Evolutionary conservation across 225 moss, liverwort and hornwort species (phyloP).

Genomic region (Asterella californica): DNA sequence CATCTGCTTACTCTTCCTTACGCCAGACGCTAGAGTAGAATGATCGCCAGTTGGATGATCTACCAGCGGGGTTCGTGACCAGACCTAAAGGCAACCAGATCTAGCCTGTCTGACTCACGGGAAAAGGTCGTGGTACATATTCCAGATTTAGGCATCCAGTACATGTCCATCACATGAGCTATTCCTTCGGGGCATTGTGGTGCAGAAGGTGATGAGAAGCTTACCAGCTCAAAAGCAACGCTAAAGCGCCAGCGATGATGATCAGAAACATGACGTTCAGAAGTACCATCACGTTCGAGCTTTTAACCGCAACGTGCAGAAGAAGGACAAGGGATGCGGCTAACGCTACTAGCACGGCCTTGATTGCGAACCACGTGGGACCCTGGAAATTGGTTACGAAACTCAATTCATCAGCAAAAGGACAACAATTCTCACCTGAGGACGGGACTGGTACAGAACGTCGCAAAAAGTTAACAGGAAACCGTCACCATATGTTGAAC

Average conservation of each 20-base stretch:
- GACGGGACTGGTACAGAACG: neutral
- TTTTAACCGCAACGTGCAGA: conserved; percentile 61
- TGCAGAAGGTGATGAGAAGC: conserved; percentile 6
- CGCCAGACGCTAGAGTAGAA: no score
- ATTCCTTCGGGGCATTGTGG: neutral
- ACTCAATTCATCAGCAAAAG: neutral
- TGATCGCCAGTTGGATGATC: no score
- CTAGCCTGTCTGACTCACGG: neutral
- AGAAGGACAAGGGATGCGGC: conserved; percentile 68
- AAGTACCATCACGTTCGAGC: conserved; percentile 46
- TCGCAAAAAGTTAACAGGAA: neutral
- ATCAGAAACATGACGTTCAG: conserved; percentile 71
- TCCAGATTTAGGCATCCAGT: no score
- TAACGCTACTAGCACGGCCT: conserved; percentile 57
- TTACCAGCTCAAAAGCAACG: conserved; percentile 70
- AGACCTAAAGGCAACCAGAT: neutral
- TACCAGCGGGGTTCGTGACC: neutral
- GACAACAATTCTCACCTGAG: no score
- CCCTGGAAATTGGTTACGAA: conserved; percentile 32
- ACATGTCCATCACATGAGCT: neutral
- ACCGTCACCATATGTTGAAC: neutral
- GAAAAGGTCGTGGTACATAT: neutral
- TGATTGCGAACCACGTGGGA: conserved; percentile 71
- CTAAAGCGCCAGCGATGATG: conserved; percentile 52
- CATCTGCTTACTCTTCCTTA: no score